phyloP scores from a whole-genome alignment of 805 yeast genomes.

The Saturnispora mendoncae region DNA sequence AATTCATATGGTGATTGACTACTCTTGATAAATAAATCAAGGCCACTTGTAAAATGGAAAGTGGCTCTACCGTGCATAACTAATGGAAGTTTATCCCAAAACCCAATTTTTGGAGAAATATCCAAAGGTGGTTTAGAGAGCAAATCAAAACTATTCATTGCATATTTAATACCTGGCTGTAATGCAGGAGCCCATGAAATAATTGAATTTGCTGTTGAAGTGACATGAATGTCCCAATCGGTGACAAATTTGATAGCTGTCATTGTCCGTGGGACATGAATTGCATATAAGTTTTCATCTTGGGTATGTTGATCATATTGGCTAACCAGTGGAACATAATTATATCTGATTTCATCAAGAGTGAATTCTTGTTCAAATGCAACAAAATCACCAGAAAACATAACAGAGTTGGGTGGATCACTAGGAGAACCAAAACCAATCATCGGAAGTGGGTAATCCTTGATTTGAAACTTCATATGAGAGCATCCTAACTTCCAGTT shows the following conservation, averaged over 20 bases:
- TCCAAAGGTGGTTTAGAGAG: slow-evolving; percentile 65
- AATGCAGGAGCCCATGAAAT: slow-evolving; percentile 59
- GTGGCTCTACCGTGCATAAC: slow-evolving; percentile 44
- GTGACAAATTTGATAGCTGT: slow-evolving; percentile 52
- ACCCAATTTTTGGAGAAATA: slow-evolving; percentile 53
- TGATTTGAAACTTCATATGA: slow-evolving; percentile 35
- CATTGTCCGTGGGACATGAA: slow-evolving; percentile 50
- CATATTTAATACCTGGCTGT: slow-evolving; percentile 50
- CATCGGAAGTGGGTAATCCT: slow-evolving; percentile 53
- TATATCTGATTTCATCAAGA: slow-evolving; percentile 32
- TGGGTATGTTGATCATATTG: slow-evolving; percentile 22
- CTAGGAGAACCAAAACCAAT: slow-evolving; percentile 44
- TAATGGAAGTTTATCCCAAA: slow-evolving; percentile 62
- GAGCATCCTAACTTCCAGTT: slow-evolving; percentile 37
- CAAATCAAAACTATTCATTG: slow-evolving; percentile 57
- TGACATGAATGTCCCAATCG: slow-evolving; percentile 38
- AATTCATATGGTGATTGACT: slow-evolving; percentile 50
- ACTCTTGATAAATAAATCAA: slow-evolving; percentile 57
- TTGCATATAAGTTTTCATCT: slow-evolving; percentile 46
- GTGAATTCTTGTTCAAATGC: slow-evolving; percentile 54
- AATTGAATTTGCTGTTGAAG: slow-evolving; percentile 39
- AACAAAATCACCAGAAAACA: slow-evolving; percentile 40
- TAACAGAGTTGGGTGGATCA: slow-evolving; percentile 26
- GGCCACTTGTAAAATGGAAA: slow-evolving; percentile 40
- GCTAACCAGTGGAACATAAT: slow-evolving; percentile 44